Conservation (phyloP, 2,329 filamentous ascomycete species). For the Grosmannia clavigera region DNA sequence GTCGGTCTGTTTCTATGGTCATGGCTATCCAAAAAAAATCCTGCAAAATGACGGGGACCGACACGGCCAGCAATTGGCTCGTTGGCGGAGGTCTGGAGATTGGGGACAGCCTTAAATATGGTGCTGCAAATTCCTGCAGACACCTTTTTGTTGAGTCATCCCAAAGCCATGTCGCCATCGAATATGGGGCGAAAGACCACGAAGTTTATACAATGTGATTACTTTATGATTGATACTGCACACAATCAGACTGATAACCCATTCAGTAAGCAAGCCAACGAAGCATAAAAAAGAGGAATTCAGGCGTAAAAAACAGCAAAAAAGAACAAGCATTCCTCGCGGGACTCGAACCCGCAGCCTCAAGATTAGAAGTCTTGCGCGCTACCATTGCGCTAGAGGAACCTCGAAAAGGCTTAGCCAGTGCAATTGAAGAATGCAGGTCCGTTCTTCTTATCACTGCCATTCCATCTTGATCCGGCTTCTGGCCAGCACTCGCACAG, state of each 20-base stretch:
- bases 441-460: too few species aligned
- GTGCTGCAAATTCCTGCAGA: background rate
- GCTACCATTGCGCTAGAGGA: conserved; percentile 35
- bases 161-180: background rate
- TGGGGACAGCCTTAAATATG: background rate
- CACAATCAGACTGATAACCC: background rate
- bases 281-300: background rate
- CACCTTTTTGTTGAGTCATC: background rate
- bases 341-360: conserved; percentile 28
- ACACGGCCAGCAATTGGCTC: too few species aligned
- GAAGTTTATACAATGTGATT: too few species aligned
- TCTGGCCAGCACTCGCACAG: too few species aligned
- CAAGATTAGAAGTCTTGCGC: conserved; percentile 53
- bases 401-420: background rate
- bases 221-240: too few species aligned
- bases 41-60: too few species aligned
- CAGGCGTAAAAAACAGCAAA: background rate
- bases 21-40: too few species aligned
- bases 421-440: too few species aligned
- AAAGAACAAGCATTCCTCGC: conserved; percentile 23
- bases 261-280: background rate
- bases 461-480: too few species aligned
- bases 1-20: background rate
- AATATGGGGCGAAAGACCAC: too few species aligned
- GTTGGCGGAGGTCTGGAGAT: background rate